phyloP scores from a whole-genome alignment of 2,329 filamentous ascomycete species.

The Claviceps fusiformis region DNA sequence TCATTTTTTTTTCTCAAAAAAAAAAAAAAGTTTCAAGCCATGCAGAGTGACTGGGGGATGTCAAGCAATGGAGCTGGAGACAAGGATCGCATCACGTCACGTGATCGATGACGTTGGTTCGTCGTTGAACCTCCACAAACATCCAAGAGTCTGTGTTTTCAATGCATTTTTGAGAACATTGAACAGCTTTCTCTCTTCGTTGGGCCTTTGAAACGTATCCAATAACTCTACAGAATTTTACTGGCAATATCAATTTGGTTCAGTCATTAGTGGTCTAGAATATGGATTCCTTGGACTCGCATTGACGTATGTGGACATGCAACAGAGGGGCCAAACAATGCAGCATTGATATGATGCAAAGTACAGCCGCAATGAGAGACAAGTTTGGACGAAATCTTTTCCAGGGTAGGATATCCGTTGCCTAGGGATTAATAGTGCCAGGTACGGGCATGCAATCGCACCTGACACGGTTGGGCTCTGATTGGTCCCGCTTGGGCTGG shows the following conservation, averaged over 20 bases:
- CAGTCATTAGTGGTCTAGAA: no score
- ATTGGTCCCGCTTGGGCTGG: conserved; percentile 1
- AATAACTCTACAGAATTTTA: no score
- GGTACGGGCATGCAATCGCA: not conserved
- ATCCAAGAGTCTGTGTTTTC: no score
- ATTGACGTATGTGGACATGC: no score
- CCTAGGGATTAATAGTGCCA: not conserved
- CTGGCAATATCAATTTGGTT: no score
- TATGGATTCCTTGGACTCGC: no score
- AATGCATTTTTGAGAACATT: no score
- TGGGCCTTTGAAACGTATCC: no score
- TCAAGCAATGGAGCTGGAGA: not conserved
- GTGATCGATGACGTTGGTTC: not conserved
- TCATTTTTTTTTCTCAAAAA: not conserved
- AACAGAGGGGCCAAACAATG: not conserved
- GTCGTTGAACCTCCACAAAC: no score
- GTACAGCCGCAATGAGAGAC: not conserved
- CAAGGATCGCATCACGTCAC: not conserved
- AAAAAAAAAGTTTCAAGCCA: not conserved
- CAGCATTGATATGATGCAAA: not conserved
- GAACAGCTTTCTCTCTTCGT: no score
- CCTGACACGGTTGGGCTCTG: conserved; percentile 1
- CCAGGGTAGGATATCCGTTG: not conserved
- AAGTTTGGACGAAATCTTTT: not conserved
- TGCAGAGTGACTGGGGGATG: not conserved